Percentiles rank a stretch among this genome's conserved stretches.
phyloP scores from a whole-genome alignment of 1,284 basidiomycete genomes.

The Melampsora larici-populina region DNA sequence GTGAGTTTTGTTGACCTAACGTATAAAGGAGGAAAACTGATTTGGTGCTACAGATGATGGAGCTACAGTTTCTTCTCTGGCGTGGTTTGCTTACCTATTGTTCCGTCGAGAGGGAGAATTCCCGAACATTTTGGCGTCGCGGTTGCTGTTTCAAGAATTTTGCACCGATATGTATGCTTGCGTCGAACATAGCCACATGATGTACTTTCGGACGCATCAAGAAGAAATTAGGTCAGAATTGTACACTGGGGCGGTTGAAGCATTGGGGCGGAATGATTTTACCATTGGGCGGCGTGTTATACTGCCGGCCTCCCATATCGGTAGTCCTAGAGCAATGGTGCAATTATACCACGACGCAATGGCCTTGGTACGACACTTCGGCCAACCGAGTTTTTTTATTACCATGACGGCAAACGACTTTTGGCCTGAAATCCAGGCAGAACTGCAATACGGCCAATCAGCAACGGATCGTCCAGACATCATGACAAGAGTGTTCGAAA shows the following conservation, averaged over 20 bases:
- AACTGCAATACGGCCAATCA: too few relatives aligned
- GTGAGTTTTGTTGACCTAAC: neutral
- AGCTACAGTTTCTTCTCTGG: neutral
- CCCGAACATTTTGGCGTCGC: neutral
- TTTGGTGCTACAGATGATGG: neutral
- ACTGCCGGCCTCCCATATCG: too few relatives aligned
- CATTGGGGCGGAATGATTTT: too few relatives aligned
- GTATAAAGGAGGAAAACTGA: neutral
- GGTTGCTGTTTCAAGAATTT: neutral
- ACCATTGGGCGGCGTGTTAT: too few relatives aligned
- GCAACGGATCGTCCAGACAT: too few relatives aligned
- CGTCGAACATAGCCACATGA: neutral
- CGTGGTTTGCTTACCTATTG: neutral
- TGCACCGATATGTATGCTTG: neutral
- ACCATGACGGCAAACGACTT: too few relatives aligned
- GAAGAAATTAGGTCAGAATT: neutral
- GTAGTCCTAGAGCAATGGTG: too few relatives aligned
- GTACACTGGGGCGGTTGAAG: neutral
- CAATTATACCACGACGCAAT: too few relatives aligned
- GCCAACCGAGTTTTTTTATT: too few relatives aligned
- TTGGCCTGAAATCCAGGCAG: too few relatives aligned
- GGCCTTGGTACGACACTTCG: slow-evolving; percentile 52
- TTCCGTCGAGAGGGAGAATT: neutral
- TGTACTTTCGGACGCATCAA: neutral
- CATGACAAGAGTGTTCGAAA: too few relatives aligned